Base-by-base conservation (phyloP, 2,329 filamentous ascomycete species). In the Claviceps sp. region DNA sequence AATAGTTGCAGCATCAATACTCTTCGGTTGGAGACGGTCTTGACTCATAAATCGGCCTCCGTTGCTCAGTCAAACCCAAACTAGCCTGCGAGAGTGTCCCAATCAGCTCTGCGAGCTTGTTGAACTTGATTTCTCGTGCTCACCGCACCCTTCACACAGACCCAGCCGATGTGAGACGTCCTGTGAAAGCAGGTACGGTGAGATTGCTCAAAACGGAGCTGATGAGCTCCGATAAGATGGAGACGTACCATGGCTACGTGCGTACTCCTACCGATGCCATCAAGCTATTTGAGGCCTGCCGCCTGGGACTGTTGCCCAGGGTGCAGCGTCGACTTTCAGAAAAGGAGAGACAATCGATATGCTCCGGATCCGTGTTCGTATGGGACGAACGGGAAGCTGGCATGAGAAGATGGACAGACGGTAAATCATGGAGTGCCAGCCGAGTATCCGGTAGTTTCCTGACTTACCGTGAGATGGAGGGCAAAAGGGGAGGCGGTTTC, bases 341-440 rank as follows among this genome's bases (percentile, higher is more conserved):
- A 69, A 97, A 97, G 71, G 93, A 98, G 71, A 81, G 93, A 55
- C 90, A 96, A 65, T 88, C 88, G 4, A 98, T 98, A 67, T 85
- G 88, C 63, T 95, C 91, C 1, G 93, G 93, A 44, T 98, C 93
- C 0, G 91, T 98, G 3, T 98, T 97, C 63, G 93, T 98, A n/a
- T 98, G 93, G 93, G 93, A 98, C 67, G 93, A 98, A 74, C 78
- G 91, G 60, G 93, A 98, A 73, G 93, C 93, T 11, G 93, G 93
- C 59, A 98, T 98, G 93, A 80, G 93, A 63, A 78, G 93, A 68
- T 98, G 93, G 93, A 98, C 93, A 0, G 93, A 98, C 62, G 93
- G 93, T 52, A 98, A 98, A 68, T 97, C 91, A 38, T 98, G 93
- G 93, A 97, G 91, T 64, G 93, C 93, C 37, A 97, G 91, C 70